Evolutionary conservation across 1,284 basidiomycete species (phyloP).

Genomic region (Pseudozyma sp.): DNA sequence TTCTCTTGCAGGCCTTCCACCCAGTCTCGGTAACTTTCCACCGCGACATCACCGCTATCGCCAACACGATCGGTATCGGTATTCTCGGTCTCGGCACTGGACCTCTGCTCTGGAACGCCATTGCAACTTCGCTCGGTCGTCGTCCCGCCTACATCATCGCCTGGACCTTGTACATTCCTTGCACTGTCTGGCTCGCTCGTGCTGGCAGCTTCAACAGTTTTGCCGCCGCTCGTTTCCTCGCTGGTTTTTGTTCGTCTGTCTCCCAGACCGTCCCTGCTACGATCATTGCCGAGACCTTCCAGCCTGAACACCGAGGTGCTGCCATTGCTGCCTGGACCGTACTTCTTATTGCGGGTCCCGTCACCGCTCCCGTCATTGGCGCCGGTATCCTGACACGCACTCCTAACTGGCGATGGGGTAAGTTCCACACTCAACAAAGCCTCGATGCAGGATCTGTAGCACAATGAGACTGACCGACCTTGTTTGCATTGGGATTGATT

Average conservation of each 20-base stretch:
- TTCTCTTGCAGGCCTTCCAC: conserved; percentile 34
- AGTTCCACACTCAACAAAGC: neutral
- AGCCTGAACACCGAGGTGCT: conserved; percentile 65
- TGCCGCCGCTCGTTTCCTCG: conserved; percentile 50
- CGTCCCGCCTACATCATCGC: conserved; percentile 68
- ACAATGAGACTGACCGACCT: neutral
- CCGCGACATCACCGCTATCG: conserved; percentile 56
- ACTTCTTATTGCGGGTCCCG: conserved; percentile 59
- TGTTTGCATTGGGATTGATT: neutral
- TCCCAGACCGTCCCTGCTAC: conserved; percentile 51
- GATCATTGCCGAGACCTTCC: conserved; percentile 49
- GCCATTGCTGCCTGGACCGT: conserved; percentile 67
- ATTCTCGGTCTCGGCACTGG: conserved; percentile 70
- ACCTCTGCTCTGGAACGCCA: conserved; percentile 62
- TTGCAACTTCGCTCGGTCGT: conserved; percentile 62
- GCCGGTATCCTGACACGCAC: conserved; percentile 59
- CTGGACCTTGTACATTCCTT: conserved; percentile 68
- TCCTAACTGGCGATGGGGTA: conserved; percentile 53
- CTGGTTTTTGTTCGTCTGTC: conserved; percentile 39
- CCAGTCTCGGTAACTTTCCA: conserved; percentile 56
- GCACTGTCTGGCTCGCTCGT: conserved; percentile 66
- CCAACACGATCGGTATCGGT: conserved; percentile 68
- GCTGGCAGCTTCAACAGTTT: conserved; percentile 52
- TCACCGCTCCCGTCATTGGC: conserved; percentile 67
- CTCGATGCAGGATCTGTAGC: neutral